A percentile compares a stretch with the other conserved stretches of the same genome.
These are phyloP conservation scores for Pythium guiyangense DNA, from an alignment of 352 stramenopile species.

Conservation along the genomic window DNA sequence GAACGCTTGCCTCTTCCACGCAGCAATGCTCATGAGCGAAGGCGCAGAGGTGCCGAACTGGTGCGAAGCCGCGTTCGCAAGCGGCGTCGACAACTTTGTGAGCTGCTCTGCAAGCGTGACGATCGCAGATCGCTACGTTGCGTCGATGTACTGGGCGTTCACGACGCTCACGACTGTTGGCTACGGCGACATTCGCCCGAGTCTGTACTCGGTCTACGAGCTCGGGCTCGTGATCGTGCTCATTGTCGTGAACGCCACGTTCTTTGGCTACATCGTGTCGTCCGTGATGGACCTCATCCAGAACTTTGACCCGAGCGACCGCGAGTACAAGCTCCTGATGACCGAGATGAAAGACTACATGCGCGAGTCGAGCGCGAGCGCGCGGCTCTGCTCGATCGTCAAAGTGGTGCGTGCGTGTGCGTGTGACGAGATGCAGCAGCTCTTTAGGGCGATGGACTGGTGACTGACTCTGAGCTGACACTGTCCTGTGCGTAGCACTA, in stretches of 20 bases:
- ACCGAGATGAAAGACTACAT: slow-evolving; percentile 88
- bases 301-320: slow-evolving; percentile 71
- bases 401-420: slow-evolving; percentile 37
- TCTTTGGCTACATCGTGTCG: slow-evolving; percentile 81
- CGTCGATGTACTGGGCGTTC: slow-evolving; percentile 87
- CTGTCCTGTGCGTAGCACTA: slow-evolving; percentile 43
- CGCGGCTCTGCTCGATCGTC: slow-evolving; percentile 56
- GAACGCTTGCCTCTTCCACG: slow-evolving; percentile 82
- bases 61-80: slow-evolving; percentile 42
- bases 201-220: slow-evolving; percentile 69
- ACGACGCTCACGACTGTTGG: slow-evolving; percentile 90
- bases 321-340: slow-evolving; percentile 71
- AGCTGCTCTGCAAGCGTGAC: slow-evolving; percentile 37
- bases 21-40: slow-evolving; percentile 67
- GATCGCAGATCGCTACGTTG: slow-evolving; percentile 63
- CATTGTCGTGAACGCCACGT: slow-evolving; percentile 75
- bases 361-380: slow-evolving; percentile 50
- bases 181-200: slow-evolving; percentile 77
- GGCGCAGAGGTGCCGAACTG: slow-evolving; percentile 34
- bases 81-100: slow-evolving; percentile 6
- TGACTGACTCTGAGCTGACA: not conserved
- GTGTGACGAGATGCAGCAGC: not conserved
- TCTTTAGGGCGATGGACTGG: not conserved
- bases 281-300: slow-evolving; percentile 79
- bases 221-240: slow-evolving; percentile 65